phyloP scores from a whole-genome alignment of 768 basidiomycete genomes.

The Tulasnella sp. region DNA sequence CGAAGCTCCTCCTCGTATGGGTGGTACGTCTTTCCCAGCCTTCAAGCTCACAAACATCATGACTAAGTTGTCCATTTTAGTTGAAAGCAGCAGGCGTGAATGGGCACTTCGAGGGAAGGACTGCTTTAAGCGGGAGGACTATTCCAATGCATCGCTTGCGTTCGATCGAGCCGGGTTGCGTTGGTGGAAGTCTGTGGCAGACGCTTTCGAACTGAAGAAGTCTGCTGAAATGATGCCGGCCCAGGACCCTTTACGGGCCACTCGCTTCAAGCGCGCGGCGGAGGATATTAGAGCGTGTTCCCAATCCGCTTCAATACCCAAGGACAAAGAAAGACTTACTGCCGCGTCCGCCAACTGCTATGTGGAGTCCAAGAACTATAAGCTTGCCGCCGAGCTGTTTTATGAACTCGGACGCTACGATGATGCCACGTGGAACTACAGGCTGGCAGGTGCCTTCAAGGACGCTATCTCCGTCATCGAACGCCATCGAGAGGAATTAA shows the following conservation, averaged over 20 bases:
- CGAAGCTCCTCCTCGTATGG: not conserved
- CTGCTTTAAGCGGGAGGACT: not conserved
- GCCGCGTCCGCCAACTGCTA: conserved; percentile 28
- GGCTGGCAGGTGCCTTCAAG: conserved; percentile 19
- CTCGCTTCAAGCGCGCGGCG: not conserved
- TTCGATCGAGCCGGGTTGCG: not conserved
- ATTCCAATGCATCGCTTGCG: not conserved
- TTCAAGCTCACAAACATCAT: too few relatives aligned
- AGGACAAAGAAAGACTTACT: too few relatives aligned
- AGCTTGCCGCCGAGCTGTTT: not conserved
- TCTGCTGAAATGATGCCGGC: conserved; percentile 10
- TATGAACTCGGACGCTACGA: conserved; percentile 13
- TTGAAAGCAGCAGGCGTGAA: not conserved
- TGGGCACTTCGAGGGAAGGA: conserved; percentile 3
- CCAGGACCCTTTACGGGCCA: not conserved
- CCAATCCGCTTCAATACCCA: not conserved
- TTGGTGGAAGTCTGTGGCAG: conserved; percentile 11
- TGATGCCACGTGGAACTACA: conserved; percentile 18
- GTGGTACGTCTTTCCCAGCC: too few relatives aligned
- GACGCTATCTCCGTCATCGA: conserved; percentile 21
- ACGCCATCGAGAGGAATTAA: conserved; percentile 33
- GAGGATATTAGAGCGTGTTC: not conserved
- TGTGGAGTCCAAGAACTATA: not conserved
- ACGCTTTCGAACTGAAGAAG: not conserved
- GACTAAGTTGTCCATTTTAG: not conserved